Evolutionary conservation across 768 basidiomycete species (phyloP).

Genomic region (Hygrocybe punicea): DNA sequence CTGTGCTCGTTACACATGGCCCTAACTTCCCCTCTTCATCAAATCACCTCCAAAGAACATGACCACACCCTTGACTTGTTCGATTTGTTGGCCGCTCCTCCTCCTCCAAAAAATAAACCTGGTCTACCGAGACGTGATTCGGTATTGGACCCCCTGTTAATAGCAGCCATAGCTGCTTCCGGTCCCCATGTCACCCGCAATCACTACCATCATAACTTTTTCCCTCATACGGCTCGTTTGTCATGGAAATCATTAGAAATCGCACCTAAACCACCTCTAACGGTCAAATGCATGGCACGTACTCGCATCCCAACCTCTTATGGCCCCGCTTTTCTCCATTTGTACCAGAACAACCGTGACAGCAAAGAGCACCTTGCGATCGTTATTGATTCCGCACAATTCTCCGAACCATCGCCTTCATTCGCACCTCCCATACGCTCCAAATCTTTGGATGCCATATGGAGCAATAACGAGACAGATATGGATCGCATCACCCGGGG

Average conservation of each 20-base stretch:
- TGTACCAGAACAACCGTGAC: constrained; percentile 93
- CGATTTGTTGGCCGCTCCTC: constrained; percentile 58
- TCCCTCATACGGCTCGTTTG: constrained; percentile 55
- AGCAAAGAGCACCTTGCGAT: constrained; percentile 94
- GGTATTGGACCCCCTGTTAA: constrained; percentile 71
- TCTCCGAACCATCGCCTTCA: constrained; percentile 42
- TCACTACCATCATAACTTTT: constrained; percentile 81
- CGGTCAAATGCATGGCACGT: constrained; percentile 92
- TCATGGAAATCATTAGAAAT: constrained; percentile 45
- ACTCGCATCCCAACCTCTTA: constrained; percentile 97
- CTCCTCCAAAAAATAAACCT: constrained; percentile 38
- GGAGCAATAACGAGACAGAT: constrained; percentile 83
- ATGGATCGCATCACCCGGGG: constrained; percentile 92
- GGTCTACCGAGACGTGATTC: constrained; percentile 62
- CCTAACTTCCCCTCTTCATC: background rate
- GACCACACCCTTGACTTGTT: constrained; percentile 60
- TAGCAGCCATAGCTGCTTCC: constrained; percentile 72
- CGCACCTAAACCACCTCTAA: constrained; percentile 36
- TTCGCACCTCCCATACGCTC: constrained; percentile 73
- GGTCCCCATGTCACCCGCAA: constrained; percentile 79
- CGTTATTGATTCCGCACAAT: constrained; percentile 88
- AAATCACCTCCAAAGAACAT: constrained; percentile 20
- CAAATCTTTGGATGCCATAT: constrained; percentile 72
- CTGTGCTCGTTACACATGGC: too few species aligned
- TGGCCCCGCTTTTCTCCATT: constrained; percentile 86